Evolutionary conservation across 2,329 filamentous ascomycete genomes (phyloP).

Genomic region (Chaetoscypha palmicola): DNA sequence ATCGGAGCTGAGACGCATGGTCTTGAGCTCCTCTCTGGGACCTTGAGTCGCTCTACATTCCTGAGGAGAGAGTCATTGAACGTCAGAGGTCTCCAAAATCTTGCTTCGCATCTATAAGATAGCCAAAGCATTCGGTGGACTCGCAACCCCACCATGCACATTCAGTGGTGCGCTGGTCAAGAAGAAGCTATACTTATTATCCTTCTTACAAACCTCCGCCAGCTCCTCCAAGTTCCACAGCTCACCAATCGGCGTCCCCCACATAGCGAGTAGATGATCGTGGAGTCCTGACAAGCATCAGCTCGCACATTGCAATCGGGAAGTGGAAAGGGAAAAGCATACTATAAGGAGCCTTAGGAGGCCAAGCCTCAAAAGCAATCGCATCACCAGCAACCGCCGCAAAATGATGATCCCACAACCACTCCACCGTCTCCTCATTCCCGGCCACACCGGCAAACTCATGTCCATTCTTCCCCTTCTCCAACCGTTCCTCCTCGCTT

Average conservation of each 20-base stretch:
- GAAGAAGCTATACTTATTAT: conserved; percentile 52
- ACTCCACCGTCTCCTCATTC: conserved; percentile 20
- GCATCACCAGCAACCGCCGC: conserved; percentile 26
- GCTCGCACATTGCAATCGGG: not conserved
- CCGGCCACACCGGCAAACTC: conserved; percentile 19
- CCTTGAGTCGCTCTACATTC: too few species aligned
- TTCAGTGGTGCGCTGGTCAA: conserved; percentile 55
- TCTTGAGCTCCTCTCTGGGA: too few species aligned
- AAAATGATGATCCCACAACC: conserved; percentile 28
- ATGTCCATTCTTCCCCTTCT: conserved; percentile 9
- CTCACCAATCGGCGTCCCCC: conserved; percentile 28
- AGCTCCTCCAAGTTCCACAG: conserved; percentile 27
- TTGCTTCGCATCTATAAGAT: too few species aligned
- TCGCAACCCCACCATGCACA: conserved; percentile 21
- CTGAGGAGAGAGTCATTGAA: too few species aligned
- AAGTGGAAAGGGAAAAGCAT: conserved; percentile 1
- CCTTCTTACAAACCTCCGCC: conserved; percentile 41
- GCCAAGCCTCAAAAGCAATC: conserved; percentile 25
- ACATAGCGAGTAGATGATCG: conserved; percentile 25
- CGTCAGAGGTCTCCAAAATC: too few species aligned
- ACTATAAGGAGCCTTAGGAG: conserved; percentile 18
- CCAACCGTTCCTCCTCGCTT: conserved; percentile 9
- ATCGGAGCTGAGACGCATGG: too few species aligned
- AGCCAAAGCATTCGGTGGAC: conserved; percentile 25
- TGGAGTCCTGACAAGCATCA: conserved; percentile 18